Conservation (phyloP, 1,284 basidiomycete species). For the Leccinum angustisporum region DNA sequence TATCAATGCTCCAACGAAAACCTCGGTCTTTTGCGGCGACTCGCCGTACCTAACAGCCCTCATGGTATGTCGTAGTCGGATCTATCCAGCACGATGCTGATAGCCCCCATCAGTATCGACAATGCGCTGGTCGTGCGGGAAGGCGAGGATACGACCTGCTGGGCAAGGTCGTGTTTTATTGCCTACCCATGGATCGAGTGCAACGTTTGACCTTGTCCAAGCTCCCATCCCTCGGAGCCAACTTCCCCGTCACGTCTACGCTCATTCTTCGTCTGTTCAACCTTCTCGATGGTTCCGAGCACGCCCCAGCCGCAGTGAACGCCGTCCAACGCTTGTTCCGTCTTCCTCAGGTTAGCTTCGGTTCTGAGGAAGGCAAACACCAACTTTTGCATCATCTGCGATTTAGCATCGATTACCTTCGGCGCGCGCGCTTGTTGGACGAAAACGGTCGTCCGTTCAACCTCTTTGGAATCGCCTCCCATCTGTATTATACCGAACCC, state of each 20-base stretch:
- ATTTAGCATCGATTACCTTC: constrained; percentile 72
- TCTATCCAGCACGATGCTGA: constrained; percentile 4
- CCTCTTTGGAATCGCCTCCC: constrained; percentile 54
- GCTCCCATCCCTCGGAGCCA: constrained; percentile 60
- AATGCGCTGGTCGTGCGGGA: constrained; percentile 70
- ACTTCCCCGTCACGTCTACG: constrained; percentile 66
- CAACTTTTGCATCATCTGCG: constrained; percentile 65
- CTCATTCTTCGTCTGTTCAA: constrained; percentile 63
- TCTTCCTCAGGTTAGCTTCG: constrained; percentile 58
- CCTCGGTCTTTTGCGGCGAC: constrained; percentile 66
- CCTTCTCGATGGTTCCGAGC: constrained; percentile 58
- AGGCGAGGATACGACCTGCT: constrained; percentile 68
- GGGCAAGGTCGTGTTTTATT: constrained; percentile 72
- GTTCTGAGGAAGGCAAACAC: constrained; percentile 49
- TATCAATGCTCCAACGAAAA: constrained; percentile 71
- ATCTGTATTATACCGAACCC: constrained; percentile 67
- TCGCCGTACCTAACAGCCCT: constrained; percentile 65
- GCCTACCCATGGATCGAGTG: constrained; percentile 59
- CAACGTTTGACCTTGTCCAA: constrained; percentile 62
- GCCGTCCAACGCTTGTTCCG: constrained; percentile 53
- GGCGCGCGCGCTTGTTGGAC: constrained; percentile 53
- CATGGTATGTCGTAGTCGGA: constrained; percentile 41
- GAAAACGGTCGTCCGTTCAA: constrained; percentile 56
- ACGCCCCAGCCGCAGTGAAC: constrained; percentile 47
- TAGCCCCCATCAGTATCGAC: constrained; percentile 50